A percentile compares a stretch with the other conserved stretches of the same genome.
phyloP scores from a whole-genome alignment of 2,329 filamentous ascomycete species.

The Elsinoe ampelina region DNA sequence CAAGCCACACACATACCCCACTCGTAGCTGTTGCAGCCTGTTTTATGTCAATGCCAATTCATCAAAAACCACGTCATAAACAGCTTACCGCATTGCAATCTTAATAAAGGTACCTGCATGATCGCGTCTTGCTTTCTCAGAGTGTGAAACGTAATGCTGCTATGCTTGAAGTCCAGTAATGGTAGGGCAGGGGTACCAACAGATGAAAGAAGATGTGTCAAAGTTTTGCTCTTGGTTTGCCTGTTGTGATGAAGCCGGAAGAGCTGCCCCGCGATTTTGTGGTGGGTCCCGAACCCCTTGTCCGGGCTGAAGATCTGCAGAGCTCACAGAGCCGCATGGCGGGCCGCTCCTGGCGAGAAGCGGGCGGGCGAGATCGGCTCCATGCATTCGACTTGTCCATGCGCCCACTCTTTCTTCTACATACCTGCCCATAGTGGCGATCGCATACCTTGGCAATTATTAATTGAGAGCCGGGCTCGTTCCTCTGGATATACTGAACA shows the following conservation, averaged over 20 bases:
- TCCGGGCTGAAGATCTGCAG: background rate
- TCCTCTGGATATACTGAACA: background rate
- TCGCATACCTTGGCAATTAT: background rate
- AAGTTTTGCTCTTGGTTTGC: conserved; percentile 23
- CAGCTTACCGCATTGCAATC: conserved; percentile 62
- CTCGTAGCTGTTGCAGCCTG: conserved; percentile 95
- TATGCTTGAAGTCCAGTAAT: too few relatives aligned
- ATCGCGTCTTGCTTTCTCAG: conserved; percentile 16
- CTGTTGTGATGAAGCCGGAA: conserved; percentile 2
- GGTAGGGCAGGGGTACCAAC: background rate
- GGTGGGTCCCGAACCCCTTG: background rate
- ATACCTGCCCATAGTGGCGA: background rate
- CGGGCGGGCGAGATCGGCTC: background rate
- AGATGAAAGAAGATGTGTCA: background rate
- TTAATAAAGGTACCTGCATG: conserved; percentile 73
- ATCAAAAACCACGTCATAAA: background rate
- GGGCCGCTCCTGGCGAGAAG: background rate
- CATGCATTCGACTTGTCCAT: background rate
- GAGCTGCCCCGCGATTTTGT: conserved; percentile 1
- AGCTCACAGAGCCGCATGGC: background rate
- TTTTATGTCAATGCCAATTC: conserved; percentile 16
- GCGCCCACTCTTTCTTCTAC: background rate
- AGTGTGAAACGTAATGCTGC: too few relatives aligned
- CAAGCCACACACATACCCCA: conserved; percentile 54
- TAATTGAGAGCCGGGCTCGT: too few relatives aligned